Conservation (phyloP, 257 asterid genomes). For the Paulownia fortunei region DNA sequence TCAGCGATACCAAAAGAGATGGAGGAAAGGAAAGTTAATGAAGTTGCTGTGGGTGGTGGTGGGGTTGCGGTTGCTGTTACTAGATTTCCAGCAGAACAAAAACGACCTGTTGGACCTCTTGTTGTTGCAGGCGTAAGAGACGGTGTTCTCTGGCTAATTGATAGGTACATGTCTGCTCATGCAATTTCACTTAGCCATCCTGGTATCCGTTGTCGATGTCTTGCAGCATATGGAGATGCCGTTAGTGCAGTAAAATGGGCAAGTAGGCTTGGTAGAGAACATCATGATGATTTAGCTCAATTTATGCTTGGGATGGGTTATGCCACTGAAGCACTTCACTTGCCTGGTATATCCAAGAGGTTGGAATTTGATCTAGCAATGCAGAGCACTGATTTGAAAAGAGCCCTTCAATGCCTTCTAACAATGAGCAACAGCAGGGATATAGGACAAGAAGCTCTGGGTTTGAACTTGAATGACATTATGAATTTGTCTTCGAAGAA, state of each 20-base stretch:
- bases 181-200: conserved; percentile 98
- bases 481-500: conserved; percentile 85
- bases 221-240: conserved; percentile 99
- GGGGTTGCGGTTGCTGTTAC: conserved; percentile 98
- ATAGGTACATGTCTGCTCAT: conserved; percentile 95
- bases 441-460: conserved; percentile 94
- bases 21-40: conserved; percentile 79
- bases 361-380: conserved; percentile 95
- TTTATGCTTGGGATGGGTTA: conserved; percentile 99
- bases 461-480: conserved; percentile 87
- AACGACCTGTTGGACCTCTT: conserved; percentile 95
- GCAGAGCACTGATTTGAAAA: conserved; percentile 91
- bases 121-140: conserved; percentile 90
- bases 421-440: conserved; percentile 98
- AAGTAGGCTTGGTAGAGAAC: conserved; percentile 95
- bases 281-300: conserved; percentile 97
- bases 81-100: conserved; percentile 96
- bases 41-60: conserved; percentile 95
- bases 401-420: conserved; percentile 96
- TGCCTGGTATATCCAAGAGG: conserved; percentile 97
- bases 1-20: conserved; percentile 62
- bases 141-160: conserved; percentile 96
- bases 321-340: conserved; percentile 99
- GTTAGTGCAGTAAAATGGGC: conserved; percentile 99
- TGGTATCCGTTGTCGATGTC: conserved; percentile 96